Evolutionary conservation across 2,329 filamentous ascomycete species (phyloP).

Genomic region (Claviceps sp.): DNA sequence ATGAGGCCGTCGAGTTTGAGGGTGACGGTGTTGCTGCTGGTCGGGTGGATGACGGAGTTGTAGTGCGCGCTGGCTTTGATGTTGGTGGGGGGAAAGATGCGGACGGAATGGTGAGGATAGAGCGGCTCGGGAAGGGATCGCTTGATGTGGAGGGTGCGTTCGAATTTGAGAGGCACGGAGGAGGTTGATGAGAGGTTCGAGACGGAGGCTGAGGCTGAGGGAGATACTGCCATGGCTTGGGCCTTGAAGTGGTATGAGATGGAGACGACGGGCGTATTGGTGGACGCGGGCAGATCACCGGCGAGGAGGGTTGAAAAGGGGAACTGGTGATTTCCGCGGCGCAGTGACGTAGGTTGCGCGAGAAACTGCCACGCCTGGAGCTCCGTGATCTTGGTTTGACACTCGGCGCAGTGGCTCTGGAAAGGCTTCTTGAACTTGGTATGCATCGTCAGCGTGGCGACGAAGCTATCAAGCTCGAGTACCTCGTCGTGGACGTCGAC

Average conservation of each 20-base stretch:
- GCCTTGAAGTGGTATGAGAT: conserved; percentile 72
- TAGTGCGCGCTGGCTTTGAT: conserved; percentile 77
- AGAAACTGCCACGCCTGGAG: conserved; percentile 72
- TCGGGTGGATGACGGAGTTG: conserved; percentile 72
- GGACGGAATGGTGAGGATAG: conserved; percentile 74
- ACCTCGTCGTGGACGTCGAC: conserved; percentile 55
- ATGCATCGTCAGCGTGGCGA: conserved; percentile 57
- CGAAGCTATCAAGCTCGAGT: conserved; percentile 57
- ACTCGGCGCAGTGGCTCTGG: conserved; percentile 63
- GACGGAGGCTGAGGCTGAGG: conserved; percentile 11
- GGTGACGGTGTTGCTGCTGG: conserved; percentile 64
- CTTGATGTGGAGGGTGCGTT: conserved; percentile 57
- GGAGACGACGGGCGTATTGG: conserved; percentile 56
- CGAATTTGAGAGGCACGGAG: conserved; percentile 40
- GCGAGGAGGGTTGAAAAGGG: conserved; percentile 81
- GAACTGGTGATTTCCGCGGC: conserved; percentile 54
- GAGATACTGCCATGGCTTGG: conserved; percentile 43
- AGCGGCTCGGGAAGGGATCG: conserved; percentile 64
- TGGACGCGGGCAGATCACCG: conserved; percentile 74
- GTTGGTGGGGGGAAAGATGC: conserved; percentile 93
- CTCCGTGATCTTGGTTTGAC: conserved; percentile 56
- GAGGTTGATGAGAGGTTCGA: conserved; percentile 2
- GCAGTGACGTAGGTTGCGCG: conserved; percentile 36
- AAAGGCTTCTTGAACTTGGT: conserved; percentile 73
- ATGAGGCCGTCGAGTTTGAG: conserved; percentile 81